Base-by-base conservation (phyloP, 2,329 filamentous ascomycete species). In the Fusarium torreyae region DNA sequence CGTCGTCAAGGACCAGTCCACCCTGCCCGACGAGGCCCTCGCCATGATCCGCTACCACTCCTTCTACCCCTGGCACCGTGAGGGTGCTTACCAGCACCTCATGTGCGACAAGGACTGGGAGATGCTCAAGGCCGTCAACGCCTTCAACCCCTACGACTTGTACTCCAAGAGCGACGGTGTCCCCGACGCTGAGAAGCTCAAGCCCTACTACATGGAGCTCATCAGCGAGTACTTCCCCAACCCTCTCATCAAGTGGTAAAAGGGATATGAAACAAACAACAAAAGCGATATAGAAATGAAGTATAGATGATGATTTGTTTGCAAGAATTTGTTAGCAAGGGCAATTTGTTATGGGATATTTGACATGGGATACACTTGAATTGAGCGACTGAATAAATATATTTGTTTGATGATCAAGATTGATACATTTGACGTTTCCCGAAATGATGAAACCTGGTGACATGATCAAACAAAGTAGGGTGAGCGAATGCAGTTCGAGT, bases 1-100 rank as follows among this genome's bases (percentile, higher is more conserved):
- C 75, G 90, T 97, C 65, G 89, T 92, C 81, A 94, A 94, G 84
- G 91, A 92, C 68, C 94, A 97, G 84, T 91, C 88, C 49, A 91
- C 84, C 0, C 85, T 97, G 43, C 94, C 94, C 1, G 85, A 87
- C 46, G 94, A 97, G 85, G 92, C 91, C 1, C 86, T 97, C 13
- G 94, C 94, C 64, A 97, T 97, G 93, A 96, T 97, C 78, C 86
- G 94, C 57, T 97, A 97, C 81, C 94, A 97, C 82, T 93, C 90
- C 7, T 97, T 97, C 82, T 97, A 97, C 81, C 91, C 94, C 17
- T 97, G 94, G 94, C 94, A 97, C 81, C 88, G 86, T 65, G 90
- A 91, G 78, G 91, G 91, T 56, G 94, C 92, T 8, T 97, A 97
- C 81, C 80, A 81, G 64, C 89, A 93, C 80, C 87, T 97, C 79